Evolutionary conservation across 257 asterid species (phyloP).

Genomic region (Fraxinus americana): DNA sequence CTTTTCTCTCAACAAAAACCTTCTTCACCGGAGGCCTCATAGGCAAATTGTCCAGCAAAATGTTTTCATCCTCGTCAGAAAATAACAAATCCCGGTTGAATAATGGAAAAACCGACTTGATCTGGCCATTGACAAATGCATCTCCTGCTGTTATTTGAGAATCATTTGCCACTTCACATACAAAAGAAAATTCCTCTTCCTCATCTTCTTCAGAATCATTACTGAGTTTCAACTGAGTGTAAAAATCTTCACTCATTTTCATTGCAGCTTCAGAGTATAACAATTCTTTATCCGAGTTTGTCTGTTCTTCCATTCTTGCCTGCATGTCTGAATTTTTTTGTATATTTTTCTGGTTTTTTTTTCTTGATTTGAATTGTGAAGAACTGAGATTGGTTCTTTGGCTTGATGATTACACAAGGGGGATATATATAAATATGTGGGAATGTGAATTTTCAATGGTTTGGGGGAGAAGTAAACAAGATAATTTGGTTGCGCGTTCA

Average conservation of each 20-base stretch:
- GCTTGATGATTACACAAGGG: no score
- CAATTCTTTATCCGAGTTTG: slow-evolving; percentile 21
- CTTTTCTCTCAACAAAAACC: slow-evolving; percentile 44
- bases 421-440: slow-evolving; percentile 14
- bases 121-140: slow-evolving; percentile 51
- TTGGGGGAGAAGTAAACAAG: slow-evolving; percentile 29
- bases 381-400: slow-evolving; percentile 8
- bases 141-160: slow-evolving; percentile 57
- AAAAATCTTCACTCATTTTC: slow-evolving; percentile 22
- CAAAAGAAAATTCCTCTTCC: slow-evolving; percentile 45
- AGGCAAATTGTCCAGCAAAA: slow-evolving; percentile 18
- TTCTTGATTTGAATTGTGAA: neutral
- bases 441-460: slow-evolving; percentile 18
- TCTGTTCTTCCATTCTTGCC: slow-evolving; percentile 9
- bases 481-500: slow-evolving; percentile 36
- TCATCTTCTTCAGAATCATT: neutral
- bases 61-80: slow-evolving; percentile 19
- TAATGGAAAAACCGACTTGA: slow-evolving; percentile 56
- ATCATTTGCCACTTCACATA: slow-evolving; percentile 27
- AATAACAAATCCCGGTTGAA: slow-evolving; percentile 42
- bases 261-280: slow-evolving; percentile 22
- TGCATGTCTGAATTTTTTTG: slow-evolving; percentile 18
- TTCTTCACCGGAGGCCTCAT: slow-evolving; percentile 39
- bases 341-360: neutral
- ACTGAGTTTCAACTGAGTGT: slow-evolving; percentile 15